Conservation (phyloP, 2,329 filamentous ascomycete genomes). For the Tolypocladium pustulatum region DNA sequence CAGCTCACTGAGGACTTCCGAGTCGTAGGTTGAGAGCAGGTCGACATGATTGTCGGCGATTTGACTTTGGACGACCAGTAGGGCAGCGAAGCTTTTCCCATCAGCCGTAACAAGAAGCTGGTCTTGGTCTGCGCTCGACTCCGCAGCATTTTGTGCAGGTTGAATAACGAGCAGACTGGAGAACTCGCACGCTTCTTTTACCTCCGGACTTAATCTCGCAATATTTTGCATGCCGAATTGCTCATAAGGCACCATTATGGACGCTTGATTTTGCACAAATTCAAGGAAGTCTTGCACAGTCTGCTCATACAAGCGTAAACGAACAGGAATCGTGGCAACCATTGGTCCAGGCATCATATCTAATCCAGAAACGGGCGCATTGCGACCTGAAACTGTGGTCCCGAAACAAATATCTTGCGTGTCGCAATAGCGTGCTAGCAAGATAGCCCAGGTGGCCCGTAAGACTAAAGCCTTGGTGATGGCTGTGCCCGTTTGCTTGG, state of each 20-base stretch:
- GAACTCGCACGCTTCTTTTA: background rate
- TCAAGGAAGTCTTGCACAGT: background rate
- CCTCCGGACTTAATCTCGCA: background rate
- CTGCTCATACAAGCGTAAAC: background rate
- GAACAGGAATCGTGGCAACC: background rate
- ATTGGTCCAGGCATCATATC: background rate
- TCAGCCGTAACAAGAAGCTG: background rate
- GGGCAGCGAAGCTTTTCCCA: background rate
- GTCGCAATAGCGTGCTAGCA: background rate
- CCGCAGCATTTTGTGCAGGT: background rate
- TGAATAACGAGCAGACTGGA: background rate
- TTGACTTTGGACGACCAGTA: background rate
- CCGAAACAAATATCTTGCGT: background rate
- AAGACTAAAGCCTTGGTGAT: background rate
- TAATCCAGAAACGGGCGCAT: background rate
- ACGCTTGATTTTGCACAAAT: background rate
- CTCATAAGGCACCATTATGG: background rate
- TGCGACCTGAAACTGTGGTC: background rate
- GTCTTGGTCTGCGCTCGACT: background rate
- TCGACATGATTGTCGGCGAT: background rate
- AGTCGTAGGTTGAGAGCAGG: background rate
- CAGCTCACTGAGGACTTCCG: background rate
- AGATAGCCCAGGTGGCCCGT: background rate
- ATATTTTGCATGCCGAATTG: background rate
- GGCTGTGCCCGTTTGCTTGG: background rate